phyloP scores from a whole-genome alignment of 1,284 basidiomycete genomes.

The Leccinum pachyderme region DNA sequence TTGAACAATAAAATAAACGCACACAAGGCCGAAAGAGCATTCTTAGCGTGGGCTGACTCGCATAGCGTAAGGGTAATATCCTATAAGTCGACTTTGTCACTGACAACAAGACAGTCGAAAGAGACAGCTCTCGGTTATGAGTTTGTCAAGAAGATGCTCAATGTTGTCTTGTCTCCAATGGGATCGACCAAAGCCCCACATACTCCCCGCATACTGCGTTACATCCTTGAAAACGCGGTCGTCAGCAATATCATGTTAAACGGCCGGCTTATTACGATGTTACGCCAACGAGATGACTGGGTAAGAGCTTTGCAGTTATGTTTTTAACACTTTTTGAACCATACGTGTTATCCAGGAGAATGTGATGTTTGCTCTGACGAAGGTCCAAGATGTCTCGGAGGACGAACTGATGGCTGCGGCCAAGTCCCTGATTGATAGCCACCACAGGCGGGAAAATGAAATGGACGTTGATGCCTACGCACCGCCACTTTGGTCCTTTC shows the following conservation, averaged over 20 bases:
- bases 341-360: conserved; percentile 43
- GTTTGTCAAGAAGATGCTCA: conserved; percentile 58
- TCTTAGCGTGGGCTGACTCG: conserved; percentile 50
- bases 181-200: conserved; percentile 27
- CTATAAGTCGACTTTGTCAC: not conserved
- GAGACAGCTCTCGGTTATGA: conserved; percentile 39
- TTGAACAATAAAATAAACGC: conserved; percentile 32
- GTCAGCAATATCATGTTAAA: conserved; percentile 61
- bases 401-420: conserved; percentile 55
- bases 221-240: conserved; percentile 51
- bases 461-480: conserved; percentile 58
- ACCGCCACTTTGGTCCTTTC: conserved; percentile 49
- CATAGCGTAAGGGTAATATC: conserved; percentile 27
- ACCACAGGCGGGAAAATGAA: conserved; percentile 35
- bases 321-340: not conserved
- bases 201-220: conserved; percentile 50
- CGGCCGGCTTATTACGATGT: conserved; percentile 49
- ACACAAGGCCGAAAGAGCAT: conserved; percentile 45
- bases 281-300: conserved; percentile 62
- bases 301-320: conserved; percentile 37
- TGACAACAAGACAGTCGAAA: conserved; percentile 19
- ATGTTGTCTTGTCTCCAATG: conserved; percentile 43
- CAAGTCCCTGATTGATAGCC: conserved; percentile 39
- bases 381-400: conserved; percentile 62
- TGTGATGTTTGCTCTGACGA: conserved; percentile 49